Conservation (phyloP, 306 rosid genomes). For the Gleditsia sinensis region DNA sequence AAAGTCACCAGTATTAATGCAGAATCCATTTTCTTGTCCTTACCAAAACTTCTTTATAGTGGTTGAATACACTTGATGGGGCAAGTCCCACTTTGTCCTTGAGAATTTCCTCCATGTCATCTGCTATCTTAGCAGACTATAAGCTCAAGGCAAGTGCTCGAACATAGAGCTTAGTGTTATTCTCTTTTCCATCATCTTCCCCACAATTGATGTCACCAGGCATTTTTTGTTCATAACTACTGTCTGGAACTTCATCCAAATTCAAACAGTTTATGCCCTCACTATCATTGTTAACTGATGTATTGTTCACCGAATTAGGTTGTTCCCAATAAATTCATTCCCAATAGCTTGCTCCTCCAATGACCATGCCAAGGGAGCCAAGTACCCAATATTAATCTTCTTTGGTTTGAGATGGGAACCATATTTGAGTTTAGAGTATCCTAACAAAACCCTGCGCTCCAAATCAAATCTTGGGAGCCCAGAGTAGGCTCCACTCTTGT, state of each 20-base stretch:
- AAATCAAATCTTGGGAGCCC: constrained; percentile 48
- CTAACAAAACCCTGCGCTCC: constrained; percentile 48
- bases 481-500: constrained; percentile 30
- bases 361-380: constrained; percentile 55
- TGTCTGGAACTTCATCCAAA: constrained; percentile 34
- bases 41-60: constrained; percentile 78
- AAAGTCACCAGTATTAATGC: constrained; percentile 73
- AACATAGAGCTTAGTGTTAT: constrained; percentile 59
- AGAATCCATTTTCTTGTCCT: constrained; percentile 66
- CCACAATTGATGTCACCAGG: constrained; percentile 16
- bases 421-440: constrained; percentile 43
- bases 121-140: constrained; percentile 61
- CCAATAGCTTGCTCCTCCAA: constrained; percentile 54
- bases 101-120: constrained; percentile 73
- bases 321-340: constrained; percentile 41
- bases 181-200: constrained; percentile 37
- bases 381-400: constrained; percentile 44
- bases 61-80: constrained; percentile 83
- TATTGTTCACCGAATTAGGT: constrained; percentile 21
- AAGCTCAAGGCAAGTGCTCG: constrained; percentile 61
- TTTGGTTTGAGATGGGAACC: constrained; percentile 42
- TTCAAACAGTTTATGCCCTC: constrained; percentile 30
- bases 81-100: constrained; percentile 70
- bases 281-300: constrained; percentile 31
- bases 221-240: constrained; percentile 30